Evolutionary conservation across 306 rosid genomes (phyloP), one percentile per base, ranked within the genome.

Genomic region (Lablab purpureus): DNA sequence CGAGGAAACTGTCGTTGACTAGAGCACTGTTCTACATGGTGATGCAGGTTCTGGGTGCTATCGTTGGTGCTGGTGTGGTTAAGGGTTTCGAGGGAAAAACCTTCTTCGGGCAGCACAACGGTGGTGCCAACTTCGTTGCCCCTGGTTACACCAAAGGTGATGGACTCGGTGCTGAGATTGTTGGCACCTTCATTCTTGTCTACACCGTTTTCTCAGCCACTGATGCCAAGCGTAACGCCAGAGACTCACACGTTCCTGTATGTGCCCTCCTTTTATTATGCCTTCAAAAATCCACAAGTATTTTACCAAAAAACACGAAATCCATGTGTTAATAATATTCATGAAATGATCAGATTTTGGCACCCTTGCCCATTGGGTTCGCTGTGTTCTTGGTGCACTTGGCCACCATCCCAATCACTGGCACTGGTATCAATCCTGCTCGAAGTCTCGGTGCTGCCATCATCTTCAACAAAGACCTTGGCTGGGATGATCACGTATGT

Each of bases 281-380:
- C 3, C 2, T 10, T 3, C 9, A 40, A 34, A 40, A 8, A 10
- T 9, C 1, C 45, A 40, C 10, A 9, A 2, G 2, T 9, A 36
- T 36, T 36, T 36, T 7, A 36, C 41, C 41, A 36, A 1, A 36
- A 36, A 34, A 37, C 43, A 8, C 10, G 2, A 37, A 37, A 7
- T 40, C 0, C 3, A 40, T 10, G 12, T 40, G 12, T 10, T 40
- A 40, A 41, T 41, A 11, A 43, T 12, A 12, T 43, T 12, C 5
- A 7, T 10, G 71, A 15, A 72, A 47, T 79, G 71, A 52, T 23
- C 77, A 94, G 98, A 86, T 90, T 81, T 90, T 94, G 91, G 98
- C 98, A 4, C 98, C 97, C 5, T 69, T 94, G 80, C 98, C 98
- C 15, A 94, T 94, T 82, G 98, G 98, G 82, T 94, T 94, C 34